A percentile compares a stretch with the other conserved stretches of the same genome.
Conservation (phyloP, 1,284 basidiomycete species). For the Pulveroboletus sp. region DNA sequence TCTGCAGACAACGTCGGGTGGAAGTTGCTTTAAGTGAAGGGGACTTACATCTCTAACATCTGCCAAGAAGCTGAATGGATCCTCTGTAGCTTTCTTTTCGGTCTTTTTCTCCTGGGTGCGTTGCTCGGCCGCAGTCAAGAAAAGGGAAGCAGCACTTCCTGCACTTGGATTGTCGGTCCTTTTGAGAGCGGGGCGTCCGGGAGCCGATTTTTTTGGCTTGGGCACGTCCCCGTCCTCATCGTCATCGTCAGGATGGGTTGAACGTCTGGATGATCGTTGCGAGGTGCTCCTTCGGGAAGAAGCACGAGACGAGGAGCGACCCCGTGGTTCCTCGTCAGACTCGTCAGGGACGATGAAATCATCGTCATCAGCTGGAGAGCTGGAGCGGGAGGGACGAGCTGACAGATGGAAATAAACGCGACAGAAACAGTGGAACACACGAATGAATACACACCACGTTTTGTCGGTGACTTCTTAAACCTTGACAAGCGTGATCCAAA, state of each 20-base stretch:
- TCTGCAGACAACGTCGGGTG: constrained; percentile 47
- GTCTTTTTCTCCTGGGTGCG: constrained; percentile 76
- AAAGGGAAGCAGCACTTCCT: constrained; percentile 41
- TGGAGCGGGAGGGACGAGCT: constrained; percentile 39
- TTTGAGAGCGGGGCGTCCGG: constrained; percentile 32
- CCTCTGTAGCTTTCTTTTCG: constrained; percentile 80
- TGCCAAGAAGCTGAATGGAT: constrained; percentile 81
- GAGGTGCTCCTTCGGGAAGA: constrained; percentile 46
- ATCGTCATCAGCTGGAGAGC: constrained; percentile 52
- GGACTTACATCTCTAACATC: constrained; percentile 72
- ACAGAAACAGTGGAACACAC: neutral
- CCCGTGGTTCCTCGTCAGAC: constrained; percentile 52
- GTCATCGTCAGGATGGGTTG: constrained; percentile 32
- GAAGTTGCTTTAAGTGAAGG: neutral
- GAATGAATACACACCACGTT: constrained; percentile 44
- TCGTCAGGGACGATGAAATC: constrained; percentile 68
- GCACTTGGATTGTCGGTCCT: constrained; percentile 29
- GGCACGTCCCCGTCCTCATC: constrained; percentile 38
- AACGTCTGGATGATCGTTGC: constrained; percentile 41
- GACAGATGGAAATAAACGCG: constrained; percentile 4
- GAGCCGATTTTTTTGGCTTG: constrained; percentile 40
- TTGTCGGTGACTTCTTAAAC: constrained; percentile 64
- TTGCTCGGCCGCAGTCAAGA: constrained; percentile 87
- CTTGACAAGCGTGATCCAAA: constrained; percentile 61
- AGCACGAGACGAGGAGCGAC: constrained; percentile 43